These are phyloP conservation scores for Fusarium coffeatum DNA, from an alignment of 2,329 filamentous ascomycete species.

Conservation along the genomic window DNA sequence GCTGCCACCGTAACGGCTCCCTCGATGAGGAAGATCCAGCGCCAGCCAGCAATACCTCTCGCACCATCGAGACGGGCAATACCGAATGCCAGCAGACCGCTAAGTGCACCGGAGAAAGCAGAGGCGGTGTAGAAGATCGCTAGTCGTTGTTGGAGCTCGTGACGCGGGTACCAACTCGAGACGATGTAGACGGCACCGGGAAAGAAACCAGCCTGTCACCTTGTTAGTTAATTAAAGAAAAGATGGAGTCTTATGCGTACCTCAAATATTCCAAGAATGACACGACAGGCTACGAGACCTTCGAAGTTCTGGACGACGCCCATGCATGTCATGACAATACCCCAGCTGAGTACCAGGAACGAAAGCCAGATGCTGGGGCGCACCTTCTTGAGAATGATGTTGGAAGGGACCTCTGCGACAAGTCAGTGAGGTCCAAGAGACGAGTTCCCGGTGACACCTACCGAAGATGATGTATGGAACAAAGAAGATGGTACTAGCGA, in stretches of 20 bases:
- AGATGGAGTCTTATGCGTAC: background rate
- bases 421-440: background rate
- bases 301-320: constrained; percentile 60
- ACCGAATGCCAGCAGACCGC: constrained; percentile 57
- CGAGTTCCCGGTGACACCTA: background rate
- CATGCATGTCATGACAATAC: constrained; percentile 57
- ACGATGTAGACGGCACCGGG: constrained; percentile 49
- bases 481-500: constrained; percentile 63
- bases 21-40: constrained; percentile 67
- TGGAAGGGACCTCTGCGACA: constrained; percentile 53
- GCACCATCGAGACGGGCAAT: constrained; percentile 59
- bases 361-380: constrained; percentile 53
- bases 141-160: constrained; percentile 47
- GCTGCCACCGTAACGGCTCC: constrained; percentile 56
- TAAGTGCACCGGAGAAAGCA: constrained; percentile 56
- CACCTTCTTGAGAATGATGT: constrained; percentile 51
- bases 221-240: too few relatives aligned
- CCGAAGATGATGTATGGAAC: constrained; percentile 62
- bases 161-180: constrained; percentile 47
- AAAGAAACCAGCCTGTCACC: constrained; percentile 51
- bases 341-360: constrained; percentile 55
- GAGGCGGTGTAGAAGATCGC: constrained; percentile 53
- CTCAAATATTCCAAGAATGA: constrained; percentile 58
- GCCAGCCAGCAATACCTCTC: constrained; percentile 57
- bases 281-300: constrained; percentile 58